Evolutionary conservation across 306 rosid genomes (phyloP), one percentile per base, ranked within the genome.

Genomic region (Lithocarpus polystachyus): DNA sequence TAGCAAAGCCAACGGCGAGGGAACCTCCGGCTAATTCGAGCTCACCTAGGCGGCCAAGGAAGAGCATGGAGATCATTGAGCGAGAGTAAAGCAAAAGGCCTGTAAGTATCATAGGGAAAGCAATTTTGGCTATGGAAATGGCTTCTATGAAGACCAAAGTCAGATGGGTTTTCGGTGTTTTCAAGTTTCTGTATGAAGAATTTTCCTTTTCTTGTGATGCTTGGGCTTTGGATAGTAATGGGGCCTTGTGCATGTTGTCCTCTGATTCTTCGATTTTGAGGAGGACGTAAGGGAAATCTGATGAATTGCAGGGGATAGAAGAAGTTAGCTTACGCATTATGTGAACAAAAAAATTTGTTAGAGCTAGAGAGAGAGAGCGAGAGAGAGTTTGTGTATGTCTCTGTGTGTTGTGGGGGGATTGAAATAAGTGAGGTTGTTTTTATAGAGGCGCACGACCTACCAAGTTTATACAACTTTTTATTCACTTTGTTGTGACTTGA

Each of bases 11-110:
- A 19, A 91, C 48, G 1, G 97, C 99, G 0, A 92, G 87, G 3
- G 99, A 91, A 1, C 99, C 99, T 17, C 96, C 99, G 2, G 99
- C 99, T 18, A 95, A 84, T 45, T 95, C 86, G 0, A 92, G 88
- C 56, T 92, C 92, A 1, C 94, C 94, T 1, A 94, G 95, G 26
- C 77, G 94, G 48, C 98, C 97, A 1, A 94, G 92, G 84, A 92
- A 94, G 29, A 90, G 88, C 98, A 94, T 92, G 85, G 98, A 94
- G 77, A 94, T 87, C 94, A 94, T 88, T 15, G 98, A 94, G 43
- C 98, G 93, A 31, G 90, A 89, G 45, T 92, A 94, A 3, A 94
- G 86, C 14, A 94, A 78, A 12, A 94, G 90, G 5, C 98, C 91
- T 0, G 96, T 94, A 23, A 94, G 84, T n/a, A 94, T 86, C 92